A percentile compares a stretch with the other conserved stretches of the same genome.
Conservation (phyloP, 768 basidiomycete species). For the Russula brevipes region DNA sequence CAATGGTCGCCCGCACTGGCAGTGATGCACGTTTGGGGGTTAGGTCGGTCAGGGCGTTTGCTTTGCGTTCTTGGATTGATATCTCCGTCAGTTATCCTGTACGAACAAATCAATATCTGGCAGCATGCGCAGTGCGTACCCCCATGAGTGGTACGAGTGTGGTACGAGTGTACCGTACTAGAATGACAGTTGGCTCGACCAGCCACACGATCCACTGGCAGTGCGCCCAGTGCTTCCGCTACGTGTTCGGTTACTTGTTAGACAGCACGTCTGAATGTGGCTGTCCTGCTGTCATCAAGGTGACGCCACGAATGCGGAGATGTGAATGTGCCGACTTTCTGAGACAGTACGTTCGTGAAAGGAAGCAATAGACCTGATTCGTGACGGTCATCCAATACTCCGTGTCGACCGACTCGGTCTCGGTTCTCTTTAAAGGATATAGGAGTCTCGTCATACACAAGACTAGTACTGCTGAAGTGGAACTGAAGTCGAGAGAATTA, state of each 20-base stretch:
- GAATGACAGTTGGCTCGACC: slow-evolving; percentile 27
- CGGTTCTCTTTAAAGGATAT: slow-evolving; percentile 28
- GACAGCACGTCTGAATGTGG: slow-evolving; percentile 4
- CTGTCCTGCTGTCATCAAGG: neutral
- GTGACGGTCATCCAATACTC: no score
- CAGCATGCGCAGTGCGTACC: slow-evolving; percentile 28
- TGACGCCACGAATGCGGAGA: slow-evolving; percentile 28
- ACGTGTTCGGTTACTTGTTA: neutral
- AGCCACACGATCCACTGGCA: slow-evolving; percentile 27
- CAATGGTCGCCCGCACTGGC: no score
- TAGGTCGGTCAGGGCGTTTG: no score
- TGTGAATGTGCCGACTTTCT: slow-evolving; percentile 41
- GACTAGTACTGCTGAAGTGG: no score
- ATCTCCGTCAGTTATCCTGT: slow-evolving; percentile 26
- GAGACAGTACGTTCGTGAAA: slow-evolving; percentile 41
- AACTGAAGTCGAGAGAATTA: no score
- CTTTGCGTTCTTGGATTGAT: no score
- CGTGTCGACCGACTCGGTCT: no score
- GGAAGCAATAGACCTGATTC: no score
- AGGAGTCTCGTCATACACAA: slow-evolving; percentile 32
- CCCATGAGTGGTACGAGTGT: slow-evolving; percentile 36
- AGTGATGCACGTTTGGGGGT: no score
- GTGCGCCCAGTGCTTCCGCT: slow-evolving; percentile 1
- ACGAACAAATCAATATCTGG: neutral
- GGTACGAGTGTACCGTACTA: slow-evolving; percentile 43